phyloP scores from a whole-genome alignment of 169 alveolate species.

The Ichthyophthirius multifiliis region DNA sequence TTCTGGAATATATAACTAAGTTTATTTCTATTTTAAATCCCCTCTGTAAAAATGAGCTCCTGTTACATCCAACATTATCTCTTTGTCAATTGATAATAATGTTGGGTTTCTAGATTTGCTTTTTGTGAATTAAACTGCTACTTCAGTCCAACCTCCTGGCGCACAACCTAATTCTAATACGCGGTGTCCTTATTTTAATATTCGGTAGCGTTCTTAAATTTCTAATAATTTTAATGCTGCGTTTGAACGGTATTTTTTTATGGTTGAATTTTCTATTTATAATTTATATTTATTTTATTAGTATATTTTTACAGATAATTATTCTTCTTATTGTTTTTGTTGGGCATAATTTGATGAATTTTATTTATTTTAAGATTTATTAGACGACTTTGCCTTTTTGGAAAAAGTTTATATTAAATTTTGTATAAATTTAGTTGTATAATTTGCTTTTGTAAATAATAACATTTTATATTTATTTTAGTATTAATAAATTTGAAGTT shows the following conservation, averaged over 20 bases:
- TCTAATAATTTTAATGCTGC: background rate
- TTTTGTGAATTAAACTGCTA: background rate
- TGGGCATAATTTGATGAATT: no score
- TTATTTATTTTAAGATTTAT: no score
- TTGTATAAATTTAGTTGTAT: no score
- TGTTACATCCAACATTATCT: background rate
- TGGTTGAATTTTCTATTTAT: no score
- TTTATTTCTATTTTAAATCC: background rate
- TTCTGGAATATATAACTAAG: constrained; percentile 3
- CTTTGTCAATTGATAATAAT: background rate
- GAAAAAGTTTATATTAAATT: no score
- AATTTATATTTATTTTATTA: no score
- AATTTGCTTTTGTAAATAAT: no score
- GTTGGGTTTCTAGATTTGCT: background rate
- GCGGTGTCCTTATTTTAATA: background rate
- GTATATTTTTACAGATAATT: no score
- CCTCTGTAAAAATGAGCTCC: background rate
- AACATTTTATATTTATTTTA: no score
- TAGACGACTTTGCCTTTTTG: no score
- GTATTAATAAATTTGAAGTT: no score
- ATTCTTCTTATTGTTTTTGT: no score
- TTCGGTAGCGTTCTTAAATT: background rate
- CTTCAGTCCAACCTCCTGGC: constrained; percentile 8
- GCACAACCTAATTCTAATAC: constrained; percentile 5
- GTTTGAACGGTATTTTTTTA: background rate